Base-by-base conservation (phyloP, 2,329 filamentous ascomycete species). In the Colletotrichum gloeosporioides region DNA sequence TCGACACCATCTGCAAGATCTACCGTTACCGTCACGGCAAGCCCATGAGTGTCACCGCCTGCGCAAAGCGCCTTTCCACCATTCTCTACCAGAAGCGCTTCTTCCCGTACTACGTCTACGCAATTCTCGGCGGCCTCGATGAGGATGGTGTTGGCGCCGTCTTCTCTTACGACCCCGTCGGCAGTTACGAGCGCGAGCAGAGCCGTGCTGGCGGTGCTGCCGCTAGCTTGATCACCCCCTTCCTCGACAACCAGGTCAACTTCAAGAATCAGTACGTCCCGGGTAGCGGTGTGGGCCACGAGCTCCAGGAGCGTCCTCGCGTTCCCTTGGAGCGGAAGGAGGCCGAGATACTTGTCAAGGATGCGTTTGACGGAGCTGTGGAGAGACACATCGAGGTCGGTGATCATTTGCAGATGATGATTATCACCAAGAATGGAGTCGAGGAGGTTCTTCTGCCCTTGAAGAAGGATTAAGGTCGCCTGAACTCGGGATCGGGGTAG, bases 381-480 rank as follows among this genome's bases (percentile, higher is more conserved):
- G 97, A 99, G 91, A 94, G 97, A 87, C 97, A 99, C 88, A 99
- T 99, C 81, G 97, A 99, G 90, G 98, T 99, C 78, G 97, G 97
- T 85, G 97, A 99, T 88, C 94, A 94, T 67, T 87, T 99, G 84
- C 97, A 99, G 90, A 96, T 98, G 92, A 90, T 99, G 90, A 92
- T 98, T 80, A 95, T 99, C 82, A 98, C 96, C 65, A 92, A 91
- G 85, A 89, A 95, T 69, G 97, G 97, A 13, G 96, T 99, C 82
- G 91, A 98, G 88, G 97, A 99, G 90, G 91, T 92, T 68, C 94
- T 94, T 82, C 87, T 93, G 80, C 93, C 95, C 32, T 88, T 99
- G 88, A 99, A 99, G 95, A 93, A 93, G 88, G 96, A 98, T 86
- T 98, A 94, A 84, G 74, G 31, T 25, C 6, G 44, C 32, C 15